Conservation (phyloP, 139 green algal genomes). For the Chlorella sp. region DNA sequence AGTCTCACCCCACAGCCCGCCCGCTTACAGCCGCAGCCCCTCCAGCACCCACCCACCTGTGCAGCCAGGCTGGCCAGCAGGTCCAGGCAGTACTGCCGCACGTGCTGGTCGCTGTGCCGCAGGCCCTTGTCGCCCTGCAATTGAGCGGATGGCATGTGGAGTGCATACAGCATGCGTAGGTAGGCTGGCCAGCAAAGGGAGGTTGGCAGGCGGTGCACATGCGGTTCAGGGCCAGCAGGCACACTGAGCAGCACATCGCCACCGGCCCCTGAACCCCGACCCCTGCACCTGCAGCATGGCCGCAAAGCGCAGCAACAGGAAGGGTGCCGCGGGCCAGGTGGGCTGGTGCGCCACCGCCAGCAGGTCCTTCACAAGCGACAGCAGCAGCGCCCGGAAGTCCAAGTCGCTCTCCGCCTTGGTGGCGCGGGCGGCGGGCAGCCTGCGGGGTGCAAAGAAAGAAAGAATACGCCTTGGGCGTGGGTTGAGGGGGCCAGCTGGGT, state of each 20-base stretch:
- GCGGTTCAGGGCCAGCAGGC: too few species aligned
- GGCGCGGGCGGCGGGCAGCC: slow-evolving; percentile 51
- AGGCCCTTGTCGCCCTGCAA: slow-evolving; percentile 44
- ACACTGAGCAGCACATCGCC: too few species aligned
- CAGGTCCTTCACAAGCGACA: slow-evolving; percentile 72
- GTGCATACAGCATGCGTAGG: too few species aligned
- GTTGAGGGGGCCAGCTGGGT: background rate
- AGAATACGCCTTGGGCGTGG: too few species aligned
- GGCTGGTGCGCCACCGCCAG: slow-evolving; percentile 57
- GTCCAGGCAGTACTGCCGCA: slow-evolving; percentile 67
- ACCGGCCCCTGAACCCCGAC: too few species aligned
- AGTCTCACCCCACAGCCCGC: too few species aligned
- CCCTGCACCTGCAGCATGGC: slow-evolving; percentile 34
- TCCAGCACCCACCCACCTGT: slow-evolving; percentile 16
- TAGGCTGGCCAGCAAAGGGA: too few species aligned
- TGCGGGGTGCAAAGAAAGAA: slow-evolving; percentile 29
- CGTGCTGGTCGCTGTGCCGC: slow-evolving; percentile 51
- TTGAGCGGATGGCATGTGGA: too few species aligned
- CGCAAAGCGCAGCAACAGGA: slow-evolving; percentile 70
- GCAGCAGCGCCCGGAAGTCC: slow-evolving; percentile 61
- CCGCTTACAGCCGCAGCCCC: slow-evolving; percentile 8
- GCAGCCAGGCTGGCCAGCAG: slow-evolving; percentile 61
- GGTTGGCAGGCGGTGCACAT: too few species aligned
- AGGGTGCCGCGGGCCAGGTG: slow-evolving; percentile 73
- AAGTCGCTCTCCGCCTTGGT: slow-evolving; percentile 48